Percentiles rank a stretch among this genome's conserved stretches.
These are phyloP conservation scores for Xylaria sp. DNA, from an alignment of 2,329 filamentous ascomycete genomes.

Conservation along the genomic window DNA sequence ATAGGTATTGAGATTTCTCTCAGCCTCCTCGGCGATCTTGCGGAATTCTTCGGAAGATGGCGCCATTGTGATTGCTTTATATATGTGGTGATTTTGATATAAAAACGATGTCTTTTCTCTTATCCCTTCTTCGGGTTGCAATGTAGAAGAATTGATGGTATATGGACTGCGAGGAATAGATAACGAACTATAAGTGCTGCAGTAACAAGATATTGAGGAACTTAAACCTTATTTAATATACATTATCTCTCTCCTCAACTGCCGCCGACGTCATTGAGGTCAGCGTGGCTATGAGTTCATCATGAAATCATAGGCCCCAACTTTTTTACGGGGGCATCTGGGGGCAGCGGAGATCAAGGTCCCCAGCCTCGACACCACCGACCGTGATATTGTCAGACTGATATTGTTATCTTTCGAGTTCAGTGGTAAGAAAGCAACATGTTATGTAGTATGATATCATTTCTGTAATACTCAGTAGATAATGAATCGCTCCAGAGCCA, in stretches of 20 bases:
- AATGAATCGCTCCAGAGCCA: neutral
- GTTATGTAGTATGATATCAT: constrained; percentile 21
- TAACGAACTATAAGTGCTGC: neutral
- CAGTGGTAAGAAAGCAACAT: neutral
- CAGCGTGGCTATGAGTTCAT: constrained; percentile 39
- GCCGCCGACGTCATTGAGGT: constrained; percentile 37
- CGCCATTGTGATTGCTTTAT: constrained; percentile 45
- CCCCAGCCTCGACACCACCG: neutral
- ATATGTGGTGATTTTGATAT: neutral
- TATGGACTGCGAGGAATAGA: neutral
- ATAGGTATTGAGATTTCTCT: constrained; percentile 61
- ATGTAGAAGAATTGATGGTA: neutral
- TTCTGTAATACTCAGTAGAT: neutral
- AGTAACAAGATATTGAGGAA: neutral
- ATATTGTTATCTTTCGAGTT: neutral
- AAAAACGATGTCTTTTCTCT: neutral
- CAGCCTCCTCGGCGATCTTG: constrained; percentile 58
- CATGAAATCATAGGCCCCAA: constrained; percentile 46
- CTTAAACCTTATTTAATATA: neutral
- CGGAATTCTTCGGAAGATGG: constrained; percentile 52
- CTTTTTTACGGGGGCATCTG: constrained; percentile 24
- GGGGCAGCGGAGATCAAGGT: constrained; percentile 17
- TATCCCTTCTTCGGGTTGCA: neutral
- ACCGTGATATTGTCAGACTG: too few relatives aligned
- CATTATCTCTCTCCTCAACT: neutral